Percentiles rank a stretch among this genome's conserved stretches.
phyloP scores from a whole-genome alignment of 129 eudicot genomes.

The Sambucus nigra region DNA sequence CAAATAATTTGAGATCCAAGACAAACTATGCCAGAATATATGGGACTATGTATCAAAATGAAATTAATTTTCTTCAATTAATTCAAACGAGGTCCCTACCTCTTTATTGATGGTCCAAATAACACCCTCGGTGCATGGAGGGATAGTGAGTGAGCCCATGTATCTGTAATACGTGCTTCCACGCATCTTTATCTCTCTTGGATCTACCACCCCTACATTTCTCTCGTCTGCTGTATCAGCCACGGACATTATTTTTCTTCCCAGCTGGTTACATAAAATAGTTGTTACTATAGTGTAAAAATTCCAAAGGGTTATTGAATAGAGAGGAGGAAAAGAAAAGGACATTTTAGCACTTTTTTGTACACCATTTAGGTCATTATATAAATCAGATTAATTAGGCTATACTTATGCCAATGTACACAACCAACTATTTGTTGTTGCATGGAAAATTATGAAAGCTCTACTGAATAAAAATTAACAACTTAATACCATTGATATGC shows the following conservation, averaged over 20 bases:
- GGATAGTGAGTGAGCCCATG: constrained; percentile 17
- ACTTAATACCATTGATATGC: too few relatives aligned
- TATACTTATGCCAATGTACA: too few relatives aligned
- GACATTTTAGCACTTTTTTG: too few relatives aligned
- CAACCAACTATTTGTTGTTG: too few relatives aligned
- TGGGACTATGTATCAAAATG: neutral
- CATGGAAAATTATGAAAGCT: too few relatives aligned
- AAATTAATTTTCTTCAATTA: neutral
- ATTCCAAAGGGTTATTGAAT: neutral
- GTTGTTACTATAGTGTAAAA: too few relatives aligned
- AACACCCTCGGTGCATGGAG: too few relatives aligned
- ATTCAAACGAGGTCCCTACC: neutral
- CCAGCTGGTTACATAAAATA: constrained; percentile 8
- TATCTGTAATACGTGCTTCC: constrained; percentile 9
- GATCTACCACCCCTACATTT: constrained; percentile 7
- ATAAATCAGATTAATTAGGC: too few relatives aligned
- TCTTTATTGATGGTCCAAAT: constrained; percentile 16
- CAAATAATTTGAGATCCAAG: neutral
- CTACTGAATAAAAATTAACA: too few relatives aligned
- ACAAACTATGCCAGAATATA: neutral
- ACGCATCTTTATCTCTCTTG: neutral
- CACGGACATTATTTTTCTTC: neutral
- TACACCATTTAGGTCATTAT: too few relatives aligned
- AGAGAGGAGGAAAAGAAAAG: too few relatives aligned
- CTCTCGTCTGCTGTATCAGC: neutral